Percentiles rank a stretch among this genome's conserved stretches.
These are phyloP conservation scores for Cryphonectria naterciae DNA, from an alignment of 2,329 filamentous ascomycete species.

Conservation along the genomic window DNA sequence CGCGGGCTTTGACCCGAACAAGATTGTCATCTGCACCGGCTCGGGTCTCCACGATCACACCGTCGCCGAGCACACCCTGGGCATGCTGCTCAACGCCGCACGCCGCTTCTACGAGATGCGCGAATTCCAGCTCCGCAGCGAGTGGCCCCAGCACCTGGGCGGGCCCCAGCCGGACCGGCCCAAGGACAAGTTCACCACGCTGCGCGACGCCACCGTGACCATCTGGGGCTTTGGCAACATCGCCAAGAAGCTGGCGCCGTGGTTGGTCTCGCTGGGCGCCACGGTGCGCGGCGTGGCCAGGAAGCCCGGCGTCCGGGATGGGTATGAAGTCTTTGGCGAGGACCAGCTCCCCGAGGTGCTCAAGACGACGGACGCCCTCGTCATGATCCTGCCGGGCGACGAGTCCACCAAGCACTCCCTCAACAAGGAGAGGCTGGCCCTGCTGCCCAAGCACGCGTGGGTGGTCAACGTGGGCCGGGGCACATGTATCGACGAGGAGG, in stretches of 20 bases:
- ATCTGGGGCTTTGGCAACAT: slow-evolving; percentile 72
- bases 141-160: slow-evolving; percentile 66
- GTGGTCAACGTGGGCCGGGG: slow-evolving; percentile 54
- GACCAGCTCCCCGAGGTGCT: slow-evolving; percentile 57
- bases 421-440: slow-evolving; percentile 55
- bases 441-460: slow-evolving; percentile 62
- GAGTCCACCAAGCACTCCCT: slow-evolving; percentile 60
- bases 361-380: slow-evolving; percentile 63
- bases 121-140: slow-evolving; percentile 59
- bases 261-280: slow-evolving; percentile 59
- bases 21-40: slow-evolving; percentile 59
- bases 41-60: slow-evolving; percentile 67
- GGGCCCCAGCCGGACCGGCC: slow-evolving; percentile 64
- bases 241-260: slow-evolving; percentile 61
- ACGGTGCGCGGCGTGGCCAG: slow-evolving; percentile 63
- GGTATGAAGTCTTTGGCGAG: slow-evolving; percentile 61
- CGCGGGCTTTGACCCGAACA: slow-evolving; percentile 60
- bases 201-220: slow-evolving; percentile 60
- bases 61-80: slow-evolving; percentile 67
- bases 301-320: slow-evolving; percentile 58
- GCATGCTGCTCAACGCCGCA: slow-evolving; percentile 58
- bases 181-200: slow-evolving; percentile 54
- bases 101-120: slow-evolving; percentile 66
- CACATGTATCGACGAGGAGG: slow-evolving; percentile 41
- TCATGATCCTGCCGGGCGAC: slow-evolving; percentile 67